phyloP scores from a whole-genome alignment of 2,329 filamentous ascomycete species.

The Trichoderma citrinoviride region DNA sequence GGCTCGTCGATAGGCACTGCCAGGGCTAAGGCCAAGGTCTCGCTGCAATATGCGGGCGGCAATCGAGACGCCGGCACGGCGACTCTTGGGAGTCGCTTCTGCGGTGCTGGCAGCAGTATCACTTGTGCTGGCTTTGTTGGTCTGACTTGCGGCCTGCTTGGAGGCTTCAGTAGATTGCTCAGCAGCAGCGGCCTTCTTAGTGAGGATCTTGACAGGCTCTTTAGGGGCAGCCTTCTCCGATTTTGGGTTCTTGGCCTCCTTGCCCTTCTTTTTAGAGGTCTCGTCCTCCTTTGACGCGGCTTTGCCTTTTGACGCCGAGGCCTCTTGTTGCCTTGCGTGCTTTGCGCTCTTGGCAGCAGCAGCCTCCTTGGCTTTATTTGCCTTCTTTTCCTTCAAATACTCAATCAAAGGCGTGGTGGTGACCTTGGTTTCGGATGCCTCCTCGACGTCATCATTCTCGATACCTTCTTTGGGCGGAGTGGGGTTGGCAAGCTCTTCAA shows the following conservation, averaged over 20 bases:
- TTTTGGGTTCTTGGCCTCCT: conserved; percentile 58
- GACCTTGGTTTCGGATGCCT: conserved; percentile 55
- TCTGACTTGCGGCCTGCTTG: conserved; percentile 42
- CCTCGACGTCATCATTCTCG: conserved; percentile 44
- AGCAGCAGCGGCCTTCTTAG: conserved; percentile 53
- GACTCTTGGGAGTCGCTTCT: conserved; percentile 44
- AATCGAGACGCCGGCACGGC: conserved; percentile 59
- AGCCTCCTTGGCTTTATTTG: conserved; percentile 62
- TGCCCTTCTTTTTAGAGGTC: conserved; percentile 59
- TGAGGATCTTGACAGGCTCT: conserved; percentile 62
- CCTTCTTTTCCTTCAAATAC: conserved; percentile 88
- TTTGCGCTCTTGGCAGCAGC: conserved; percentile 47
- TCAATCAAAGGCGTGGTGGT: conserved; percentile 88
- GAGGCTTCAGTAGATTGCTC: conserved; percentile 50
- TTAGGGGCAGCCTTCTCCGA: conserved; percentile 48
- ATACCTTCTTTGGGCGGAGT: conserved; percentile 44
- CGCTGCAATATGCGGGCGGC: conserved; percentile 64
- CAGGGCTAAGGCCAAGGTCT: conserved; percentile 63
- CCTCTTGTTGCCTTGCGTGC: conserved; percentile 55
- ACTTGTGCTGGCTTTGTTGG: conserved; percentile 29
- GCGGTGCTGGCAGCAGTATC: conserved; percentile 32
- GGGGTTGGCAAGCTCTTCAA: conserved; percentile 79
- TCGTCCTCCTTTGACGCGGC: conserved; percentile 46
- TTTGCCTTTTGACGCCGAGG: conserved; percentile 50
- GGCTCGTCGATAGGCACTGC: conserved; percentile 59